Conservation (phyloP, 768 basidiomycete species). For the Xerocomellus dryophilus region DNA sequence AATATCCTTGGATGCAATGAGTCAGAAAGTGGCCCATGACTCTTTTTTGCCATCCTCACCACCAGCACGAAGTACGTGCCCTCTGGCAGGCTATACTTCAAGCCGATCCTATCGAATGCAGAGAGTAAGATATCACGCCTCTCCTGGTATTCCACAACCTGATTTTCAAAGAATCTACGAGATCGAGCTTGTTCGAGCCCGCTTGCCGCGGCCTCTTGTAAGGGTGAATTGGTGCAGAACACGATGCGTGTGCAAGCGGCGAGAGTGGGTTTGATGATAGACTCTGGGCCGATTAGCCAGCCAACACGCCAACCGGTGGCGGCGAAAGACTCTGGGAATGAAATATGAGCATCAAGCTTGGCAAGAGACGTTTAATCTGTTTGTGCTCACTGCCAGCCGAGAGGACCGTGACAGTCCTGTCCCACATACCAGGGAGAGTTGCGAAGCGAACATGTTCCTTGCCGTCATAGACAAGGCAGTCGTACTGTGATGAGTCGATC, state of each 20-base stretch:
- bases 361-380: not conserved
- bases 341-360: not conserved
- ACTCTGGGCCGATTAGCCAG: slow-evolving; percentile 87
- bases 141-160: slow-evolving; percentile 75
- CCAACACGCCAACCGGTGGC: slow-evolving; percentile 98
- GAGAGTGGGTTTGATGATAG: slow-evolving; percentile 80
- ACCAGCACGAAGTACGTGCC: slow-evolving; percentile 90
- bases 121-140: slow-evolving; percentile 70
- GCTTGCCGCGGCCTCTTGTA: slow-evolving; percentile 91
- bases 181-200: slow-evolving; percentile 79
- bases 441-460: slow-evolving; percentile 92
- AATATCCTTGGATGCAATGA: slow-evolving; percentile 54
- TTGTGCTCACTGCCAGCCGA: slow-evolving; percentile 83
- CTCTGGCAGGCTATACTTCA: slow-evolving; percentile 85
- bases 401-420: slow-evolving; percentile 92
- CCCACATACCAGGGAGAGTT: slow-evolving; percentile 97
- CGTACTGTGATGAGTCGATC: slow-evolving; percentile 58
- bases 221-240: slow-evolving; percentile 91
- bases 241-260: slow-evolving; percentile 93
- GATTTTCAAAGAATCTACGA: slow-evolving; percentile 73
- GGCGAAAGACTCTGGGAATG: slow-evolving; percentile 78
- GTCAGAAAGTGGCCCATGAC: not conserved
- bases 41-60: slow-evolving; percentile 42
- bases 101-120: slow-evolving; percentile 78
- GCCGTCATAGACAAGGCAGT: slow-evolving; percentile 84